A percentile compares a stretch with the other conserved stretches of the same genome.
These are phyloP conservation scores for Didymella arachidicola DNA, from an alignment of 2,329 filamentous ascomycete genomes.

Conservation along the genomic window DNA sequence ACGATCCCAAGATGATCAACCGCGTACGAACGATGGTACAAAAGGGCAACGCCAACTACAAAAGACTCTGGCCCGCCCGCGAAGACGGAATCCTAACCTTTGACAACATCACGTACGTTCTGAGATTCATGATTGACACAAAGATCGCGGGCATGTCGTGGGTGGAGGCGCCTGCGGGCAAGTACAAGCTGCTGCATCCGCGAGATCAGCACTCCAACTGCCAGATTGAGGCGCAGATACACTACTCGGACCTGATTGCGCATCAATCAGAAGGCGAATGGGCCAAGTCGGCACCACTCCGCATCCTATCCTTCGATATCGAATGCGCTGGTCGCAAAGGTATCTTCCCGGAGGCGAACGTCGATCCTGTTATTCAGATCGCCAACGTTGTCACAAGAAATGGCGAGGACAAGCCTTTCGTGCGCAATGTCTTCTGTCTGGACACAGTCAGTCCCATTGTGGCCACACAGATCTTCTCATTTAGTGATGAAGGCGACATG, in stretches of 20 bases:
- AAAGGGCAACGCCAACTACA: conserved; percentile 81
- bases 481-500: conserved; percentile 83
- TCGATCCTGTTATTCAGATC: conserved; percentile 97
- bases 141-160: conserved; percentile 96
- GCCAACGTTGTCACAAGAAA: conserved; percentile 95
- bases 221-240: conserved; percentile 90
- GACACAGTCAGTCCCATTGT: conserved; percentile 93
- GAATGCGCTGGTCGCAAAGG: conserved; percentile 98
- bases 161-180: conserved; percentile 82
- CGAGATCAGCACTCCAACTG: conserved; percentile 84
- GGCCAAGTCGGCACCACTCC: conserved; percentile 95
- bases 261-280: conserved; percentile 92
- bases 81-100: conserved; percentile 82
- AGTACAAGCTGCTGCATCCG: conserved; percentile 74
- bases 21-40: conserved; percentile 80
- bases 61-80: conserved; percentile 76
- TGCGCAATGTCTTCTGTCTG: conserved; percentile 95
- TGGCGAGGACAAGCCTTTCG: conserved; percentile 93
- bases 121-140: conserved; percentile 98
- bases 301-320: conserved; percentile 96
- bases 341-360: conserved; percentile 90
- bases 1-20: conserved; percentile 83
- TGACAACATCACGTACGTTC: conserved; percentile 92
- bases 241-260: conserved; percentile 82
- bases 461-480: conserved; percentile 90